Conservation (phyloP, 345 rosid species). For the Schrenkiella parvula region DNA sequence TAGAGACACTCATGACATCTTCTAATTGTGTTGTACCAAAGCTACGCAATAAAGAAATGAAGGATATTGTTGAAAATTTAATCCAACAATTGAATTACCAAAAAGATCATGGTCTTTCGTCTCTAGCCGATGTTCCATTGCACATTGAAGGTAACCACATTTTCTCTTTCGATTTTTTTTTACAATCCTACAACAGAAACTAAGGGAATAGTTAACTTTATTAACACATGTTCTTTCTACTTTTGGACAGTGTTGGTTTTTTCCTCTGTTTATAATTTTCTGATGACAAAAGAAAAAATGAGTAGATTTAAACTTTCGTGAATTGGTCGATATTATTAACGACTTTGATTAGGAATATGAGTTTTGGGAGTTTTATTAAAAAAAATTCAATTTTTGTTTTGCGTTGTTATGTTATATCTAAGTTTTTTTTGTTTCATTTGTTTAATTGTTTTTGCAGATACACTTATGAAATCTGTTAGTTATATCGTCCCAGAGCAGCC, state of each 20-base stretch:
- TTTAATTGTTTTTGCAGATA: neutral
- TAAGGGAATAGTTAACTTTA: no score
- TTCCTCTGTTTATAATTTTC: no score
- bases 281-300: no score
- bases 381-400: no score
- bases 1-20: neutral
- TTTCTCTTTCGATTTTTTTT: neutral
- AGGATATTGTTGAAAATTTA: neutral
- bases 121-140: slow-evolving; percentile 23
- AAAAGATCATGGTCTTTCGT: neutral
- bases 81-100: slow-evolving; percentile 4
- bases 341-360: no score
- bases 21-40: neutral
- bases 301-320: no score
- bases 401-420: neutral
- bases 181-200: no score
- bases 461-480: neutral
- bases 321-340: no score
- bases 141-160: slow-evolving; percentile 13
- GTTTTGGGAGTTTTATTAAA: no score
- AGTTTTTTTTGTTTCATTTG: neutral
- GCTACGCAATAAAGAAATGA: neutral
- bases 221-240: no score
- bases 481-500: neutral
- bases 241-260: no score